Conservation (phyloP, 106 monocot genomes). For the Posidonia australis region DNA sequence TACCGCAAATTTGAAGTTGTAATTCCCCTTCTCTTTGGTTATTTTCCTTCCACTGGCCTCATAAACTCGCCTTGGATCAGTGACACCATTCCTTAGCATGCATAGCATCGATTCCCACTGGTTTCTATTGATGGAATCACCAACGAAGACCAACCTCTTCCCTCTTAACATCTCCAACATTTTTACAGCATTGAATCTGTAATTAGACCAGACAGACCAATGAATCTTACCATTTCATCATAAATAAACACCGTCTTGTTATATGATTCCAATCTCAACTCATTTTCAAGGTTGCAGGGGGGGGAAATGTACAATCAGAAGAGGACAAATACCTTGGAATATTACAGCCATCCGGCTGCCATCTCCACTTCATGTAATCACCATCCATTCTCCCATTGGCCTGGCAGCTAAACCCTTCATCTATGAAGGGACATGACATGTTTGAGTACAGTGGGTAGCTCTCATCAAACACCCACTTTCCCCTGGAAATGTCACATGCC, state of each 20-base stretch:
- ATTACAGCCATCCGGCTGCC: conserved; percentile 57
- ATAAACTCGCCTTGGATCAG: conserved; percentile 44
- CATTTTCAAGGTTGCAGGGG: not conserved
- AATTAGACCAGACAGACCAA: not conserved
- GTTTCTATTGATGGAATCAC: conserved; percentile 91
- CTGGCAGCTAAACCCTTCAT: conserved; percentile 85
- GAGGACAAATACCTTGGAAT: conserved; percentile 52
- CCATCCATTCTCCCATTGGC: conserved; percentile 65
- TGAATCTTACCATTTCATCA: too few species aligned
- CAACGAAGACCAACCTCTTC: conserved; percentile 79
- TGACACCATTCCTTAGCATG: conserved; percentile 33
- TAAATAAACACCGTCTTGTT: too few species aligned
- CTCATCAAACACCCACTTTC: conserved; percentile 78
- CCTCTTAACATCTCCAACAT: conserved; percentile 72
- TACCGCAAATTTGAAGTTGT: conserved; percentile 68
- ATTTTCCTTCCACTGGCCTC: conserved; percentile 69
- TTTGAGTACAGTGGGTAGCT: conserved; percentile 61
- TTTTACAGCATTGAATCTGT: conserved; percentile 58
- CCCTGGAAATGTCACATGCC: conserved; percentile 62
- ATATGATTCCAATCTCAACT: not conserved
- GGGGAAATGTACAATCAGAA: not conserved
- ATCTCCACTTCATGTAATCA: conserved; percentile 84
- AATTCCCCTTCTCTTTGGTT: conserved; percentile 62
- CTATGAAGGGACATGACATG: conserved; percentile 49
- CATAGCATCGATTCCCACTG: conserved; percentile 98